Base-by-base conservation (phyloP, 768 basidiomycete species). In the Lactarius sanguifluus region DNA sequence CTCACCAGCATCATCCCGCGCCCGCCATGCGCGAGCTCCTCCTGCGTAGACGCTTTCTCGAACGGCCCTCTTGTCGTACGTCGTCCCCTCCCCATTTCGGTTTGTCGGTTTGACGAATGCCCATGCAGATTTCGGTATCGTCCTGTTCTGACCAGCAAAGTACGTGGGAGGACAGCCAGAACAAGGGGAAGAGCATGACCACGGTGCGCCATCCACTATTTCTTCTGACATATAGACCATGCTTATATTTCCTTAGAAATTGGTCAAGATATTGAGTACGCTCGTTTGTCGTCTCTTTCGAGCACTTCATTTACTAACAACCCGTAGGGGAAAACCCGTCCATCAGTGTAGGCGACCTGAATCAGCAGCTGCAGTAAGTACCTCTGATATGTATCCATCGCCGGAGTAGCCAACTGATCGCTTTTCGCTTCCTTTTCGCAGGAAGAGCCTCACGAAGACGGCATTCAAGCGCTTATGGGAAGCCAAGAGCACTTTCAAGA, bases 181-280 rank as follows among this genome's bases (percentile, higher is more conserved):
- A 30, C 13, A 57, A 47, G 23, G 69, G 66, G 5, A 59, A 36
- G 28, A 63, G 62, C 3, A 68, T 70, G 69, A 70, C 69, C 10
- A 5, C 38, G 6, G 69, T 70, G 34, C 32, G 69, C 59, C 2
- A 23, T 47, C 43, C 30, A 20, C 25, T 8, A 32, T 34, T 25
- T 61, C n/a, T 32, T 28, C 20, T 25, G 56, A 16, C 13, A 13
- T 30, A 36, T 36, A 1, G 15, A 56, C 5, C 15, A 1, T 28
- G 18, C 16, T 62, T 8, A 61, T 18, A 12, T 16, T n/a, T 38
- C 18, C 9, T 13, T 28, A 63, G 65, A 52, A 62, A 59, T 38
- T 66, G 30, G 58, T 59, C 25, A 59, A 41, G 25, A 63, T 59
- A 16, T 54, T 67, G 50, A 55, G 62, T 63, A 54, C 28, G 65